phyloP scores from a whole-genome alignment of 805 yeast species.

The Vanderwaltozyma tropicalis region DNA sequence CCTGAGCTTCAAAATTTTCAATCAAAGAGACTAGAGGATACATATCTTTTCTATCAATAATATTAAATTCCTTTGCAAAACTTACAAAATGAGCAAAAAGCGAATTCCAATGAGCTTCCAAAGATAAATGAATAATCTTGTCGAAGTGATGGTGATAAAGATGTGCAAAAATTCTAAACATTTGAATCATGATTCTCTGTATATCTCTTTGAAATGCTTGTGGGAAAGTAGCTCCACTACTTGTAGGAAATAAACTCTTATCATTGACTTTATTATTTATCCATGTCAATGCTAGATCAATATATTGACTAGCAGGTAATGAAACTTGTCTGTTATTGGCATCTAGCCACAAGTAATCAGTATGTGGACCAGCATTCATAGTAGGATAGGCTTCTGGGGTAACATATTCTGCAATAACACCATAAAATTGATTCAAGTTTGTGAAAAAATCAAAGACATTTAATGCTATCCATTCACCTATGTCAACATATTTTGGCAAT shows the following conservation, averaged over 20 bases:
- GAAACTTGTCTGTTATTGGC: conserved; percentile 69
- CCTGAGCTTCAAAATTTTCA: conserved; percentile 73
- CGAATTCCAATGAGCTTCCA: conserved; percentile 98
- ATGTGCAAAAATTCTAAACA: conserved; percentile 93
- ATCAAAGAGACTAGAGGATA: conserved; percentile 71
- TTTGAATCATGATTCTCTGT: conserved; percentile 78
- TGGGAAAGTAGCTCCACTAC: conserved; percentile 81
- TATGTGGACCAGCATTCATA: conserved; percentile 91
- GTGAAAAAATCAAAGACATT: conserved; percentile 84
- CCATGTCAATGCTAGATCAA: conserved; percentile 87
- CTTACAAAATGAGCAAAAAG: conserved; percentile 91
- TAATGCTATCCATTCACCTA: conserved; percentile 91
- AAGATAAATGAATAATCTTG: conserved; percentile 75
- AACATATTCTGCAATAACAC: conserved; percentile 81
- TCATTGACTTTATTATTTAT: conserved; percentile 80
- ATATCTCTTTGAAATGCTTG: conserved; percentile 72
- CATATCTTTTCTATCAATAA: conserved; percentile 70
- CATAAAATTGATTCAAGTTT: conserved; percentile 78
- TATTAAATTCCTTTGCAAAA: conserved; percentile 71
- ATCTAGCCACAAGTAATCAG: conserved; percentile 87
- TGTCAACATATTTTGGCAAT: conserved; percentile 87
- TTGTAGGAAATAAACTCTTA: conserved; percentile 84
- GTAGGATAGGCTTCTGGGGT: conserved; percentile 84
- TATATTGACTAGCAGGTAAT: conserved; percentile 86
- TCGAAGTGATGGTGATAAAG: conserved; percentile 92